Base-by-base conservation (phyloP, 1,284 basidiomycete species). In the Cutaneotrichosporon sp. region DNA sequence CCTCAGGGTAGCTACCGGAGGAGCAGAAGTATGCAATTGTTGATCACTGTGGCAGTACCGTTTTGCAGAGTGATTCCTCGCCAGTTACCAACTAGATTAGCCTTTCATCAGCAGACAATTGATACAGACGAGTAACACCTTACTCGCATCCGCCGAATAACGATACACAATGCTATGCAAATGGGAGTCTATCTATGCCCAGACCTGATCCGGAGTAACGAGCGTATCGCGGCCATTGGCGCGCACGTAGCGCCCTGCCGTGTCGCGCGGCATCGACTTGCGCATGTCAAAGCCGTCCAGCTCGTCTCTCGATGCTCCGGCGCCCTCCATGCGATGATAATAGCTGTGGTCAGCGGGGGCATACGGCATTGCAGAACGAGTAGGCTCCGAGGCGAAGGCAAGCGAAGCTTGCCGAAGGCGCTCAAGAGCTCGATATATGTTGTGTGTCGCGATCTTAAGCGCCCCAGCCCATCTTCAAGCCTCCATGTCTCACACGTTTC, bases 271-370 rank as follows among this genome's bases (percentile, higher is more conserved):
- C 68, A 74, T 71, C 17, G 68, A 70, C 56, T 75, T 75, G 32
- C 74, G 62, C 73, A 75, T 75, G 56, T 75, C 71, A 39, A 69
- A 74, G 3, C 74, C 74, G 57, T 75, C 74, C 27, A 72, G 51
- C 46, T 75, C 72, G 50, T 75, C 74, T 39, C 68, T 57, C 12
- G 62, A 68, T 2, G 68, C 67, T 10, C 67, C 67, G n/a, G 67
- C 60, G 16, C 70, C 68, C 49, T 72, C 70, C 72, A 75, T 75
- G 1, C 71, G 71, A 34, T 67, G 59, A 58, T 75, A 75, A 54
- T 75, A 75, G 48, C 74, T 75, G 55, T 6, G 14, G 46, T 49
- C 37, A 49, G 46, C 35, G 9, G 10, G 11, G n/a, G 31, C 11
- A 9, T 10, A 31, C 29, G 29, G n/a, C n/a, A n/a, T n/a, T n/a